Base-by-base conservation (phyloP, 2,329 filamentous ascomycete genomes). In the Sporothrix sp. region DNA sequence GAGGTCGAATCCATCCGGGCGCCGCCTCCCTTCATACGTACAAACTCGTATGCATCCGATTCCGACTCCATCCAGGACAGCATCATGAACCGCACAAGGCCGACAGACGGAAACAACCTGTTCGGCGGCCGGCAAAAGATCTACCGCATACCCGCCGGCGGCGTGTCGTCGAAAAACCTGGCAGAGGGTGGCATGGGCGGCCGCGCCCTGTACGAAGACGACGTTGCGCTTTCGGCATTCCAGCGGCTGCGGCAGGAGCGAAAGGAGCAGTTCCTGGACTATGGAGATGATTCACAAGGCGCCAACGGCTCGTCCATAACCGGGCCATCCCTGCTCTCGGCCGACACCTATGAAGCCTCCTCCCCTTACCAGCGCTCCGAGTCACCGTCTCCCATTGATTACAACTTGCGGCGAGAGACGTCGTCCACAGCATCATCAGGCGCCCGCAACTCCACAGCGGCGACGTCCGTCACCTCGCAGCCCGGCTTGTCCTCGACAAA, bases 61-160 rank as follows among this genome's bases (percentile, higher is more conserved):
- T 76, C 82, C 32, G 81, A 84, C 40, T 79, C 78, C 7, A 69
- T 71, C 4, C 69, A 72, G n/a, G 69, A 79, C 1, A 88, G 85
- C 64, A 76, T 97, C n/a, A 91, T 97, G 85, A 84, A 74, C 59
- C 78, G 93, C 47, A 74, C 84, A 7, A 84, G 90, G 58, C 89
- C 87, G 0, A 82, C 79, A 1, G 91, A 97, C 62, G 89, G 91
- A 40, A 98, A 97, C 63, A 85, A 87, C 58, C 68, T 98, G 51
- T 98, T 98, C 66, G 93, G 93, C 52, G 93, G 93, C 14, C 81
- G 93, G 39, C 93, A 97, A 65, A 97, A 97, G 69, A 84, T 97
- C 33, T 97, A 94, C 67, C 90, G 88, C 65, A 86, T 95, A 56
- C 75, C 85, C 0, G 72, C 71, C 3, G 73, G 74, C 23, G 62